These are phyloP conservation scores for Neurospora sp. DNA, from an alignment of 2,329 filamentous ascomycete species.

Conservation along the genomic window DNA sequence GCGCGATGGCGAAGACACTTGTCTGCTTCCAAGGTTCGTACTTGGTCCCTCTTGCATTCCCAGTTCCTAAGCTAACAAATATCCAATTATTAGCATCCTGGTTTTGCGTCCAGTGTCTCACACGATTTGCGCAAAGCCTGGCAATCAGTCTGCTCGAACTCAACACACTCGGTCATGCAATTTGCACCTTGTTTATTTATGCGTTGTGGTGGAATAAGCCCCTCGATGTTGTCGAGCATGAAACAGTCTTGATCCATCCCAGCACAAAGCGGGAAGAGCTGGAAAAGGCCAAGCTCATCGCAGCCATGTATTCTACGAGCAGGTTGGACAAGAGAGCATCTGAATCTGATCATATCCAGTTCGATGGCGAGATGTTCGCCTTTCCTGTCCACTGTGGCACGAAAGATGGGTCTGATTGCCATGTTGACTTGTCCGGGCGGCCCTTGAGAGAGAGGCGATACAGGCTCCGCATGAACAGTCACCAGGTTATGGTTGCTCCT, in stretches of 20 bases:
- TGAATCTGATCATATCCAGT: not conserved
- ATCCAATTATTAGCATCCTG: not conserved
- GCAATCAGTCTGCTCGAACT: conserved; percentile 2
- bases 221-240: conserved; percentile 1
- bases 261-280: not conserved
- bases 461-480: no score
- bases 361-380: not conserved
- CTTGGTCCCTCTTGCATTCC: rapidly evolving
- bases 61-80: not conserved
- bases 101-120: conserved; percentile 1
- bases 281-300: not conserved
- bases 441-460: not conserved
- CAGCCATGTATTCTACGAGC: not conserved
- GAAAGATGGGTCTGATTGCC: not conserved
- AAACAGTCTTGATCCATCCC: not conserved
- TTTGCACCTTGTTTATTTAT: not conserved
- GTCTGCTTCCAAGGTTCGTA: conserved; percentile 1
- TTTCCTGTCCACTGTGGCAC: not conserved
- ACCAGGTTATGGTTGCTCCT: no score
- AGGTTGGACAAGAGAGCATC: not conserved
- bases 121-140: not conserved
- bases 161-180: conserved; percentile 1
- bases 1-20: not conserved
- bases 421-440: not conserved
- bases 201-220: not conserved